A percentile compares a stretch with the other conserved stretches of the same genome.
These are phyloP conservation scores for Psilocybe cyanescens DNA, from an alignment of 768 basidiomycete genomes.

Conservation along the genomic window DNA sequence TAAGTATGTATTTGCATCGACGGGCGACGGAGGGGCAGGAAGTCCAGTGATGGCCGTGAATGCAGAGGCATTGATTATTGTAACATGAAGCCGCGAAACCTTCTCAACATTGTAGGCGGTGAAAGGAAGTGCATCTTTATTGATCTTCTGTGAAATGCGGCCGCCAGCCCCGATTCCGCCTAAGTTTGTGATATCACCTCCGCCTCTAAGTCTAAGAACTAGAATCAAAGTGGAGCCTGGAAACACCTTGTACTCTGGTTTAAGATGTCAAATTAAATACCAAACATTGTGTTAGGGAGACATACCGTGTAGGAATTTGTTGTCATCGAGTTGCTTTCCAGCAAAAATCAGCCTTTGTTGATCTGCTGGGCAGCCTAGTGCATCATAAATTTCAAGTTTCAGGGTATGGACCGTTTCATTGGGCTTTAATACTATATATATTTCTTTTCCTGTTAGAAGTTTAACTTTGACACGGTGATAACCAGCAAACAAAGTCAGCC, in stretches of 20 bases:
- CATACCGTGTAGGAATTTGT: background rate
- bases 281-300: background rate
- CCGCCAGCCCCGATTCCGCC: slow-evolving; percentile 12
- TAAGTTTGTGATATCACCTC: slow-evolving; percentile 5
- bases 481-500: too few species aligned
- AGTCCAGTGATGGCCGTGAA: slow-evolving; percentile 13
- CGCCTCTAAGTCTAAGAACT: slow-evolving; percentile 9
- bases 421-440: too few species aligned
- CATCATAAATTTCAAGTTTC: background rate
- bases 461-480: too few species aligned
- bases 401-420: background rate
- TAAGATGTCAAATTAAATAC: background rate
- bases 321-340: background rate
- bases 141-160: slow-evolving; percentile 16
- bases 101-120: slow-evolving; percentile 12
- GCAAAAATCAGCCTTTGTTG: slow-evolving; percentile 8
- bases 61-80: slow-evolving; percentile 15
- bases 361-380: background rate
- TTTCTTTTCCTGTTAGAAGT: too few species aligned
- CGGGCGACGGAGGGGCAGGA: slow-evolving; percentile 16
- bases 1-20: slow-evolving; percentile 16
- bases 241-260: background rate
- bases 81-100: slow-evolving; percentile 14
- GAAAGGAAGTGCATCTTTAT: slow-evolving; percentile 14
- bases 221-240: background rate